phyloP scores from a whole-genome alignment of 2,329 filamentous ascomycete species.

The Tothia fuscella region DNA sequence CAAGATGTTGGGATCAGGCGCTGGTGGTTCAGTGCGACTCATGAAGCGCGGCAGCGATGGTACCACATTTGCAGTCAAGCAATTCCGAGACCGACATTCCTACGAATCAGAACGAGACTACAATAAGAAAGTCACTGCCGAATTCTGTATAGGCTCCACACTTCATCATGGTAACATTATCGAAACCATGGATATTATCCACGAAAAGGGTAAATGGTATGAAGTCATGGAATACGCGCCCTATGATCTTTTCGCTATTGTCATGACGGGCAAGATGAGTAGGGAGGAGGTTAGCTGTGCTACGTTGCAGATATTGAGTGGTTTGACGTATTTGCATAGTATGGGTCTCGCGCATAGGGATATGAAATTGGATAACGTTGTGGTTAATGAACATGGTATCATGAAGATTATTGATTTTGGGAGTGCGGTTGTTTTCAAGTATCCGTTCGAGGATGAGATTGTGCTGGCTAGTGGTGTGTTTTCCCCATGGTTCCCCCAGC shows the following conservation, averaged over 20 bases:
- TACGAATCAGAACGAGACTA: slow-evolving; percentile 95
- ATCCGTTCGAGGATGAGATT: slow-evolving; percentile 87
- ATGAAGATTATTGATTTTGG: slow-evolving; percentile 99
- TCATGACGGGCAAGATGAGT: slow-evolving; percentile 97
- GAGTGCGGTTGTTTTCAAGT: slow-evolving; percentile 91
- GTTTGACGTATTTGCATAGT: slow-evolving; percentile 86
- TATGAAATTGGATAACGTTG: slow-evolving; percentile 93
- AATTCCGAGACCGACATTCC: slow-evolving; percentile 81
- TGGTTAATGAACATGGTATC: slow-evolving; percentile 89
- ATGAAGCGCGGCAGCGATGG: slow-evolving; percentile 90
- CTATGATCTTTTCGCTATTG: slow-evolving; percentile 90
- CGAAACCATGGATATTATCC: slow-evolving; percentile 90
- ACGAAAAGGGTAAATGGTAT: slow-evolving; percentile 90
- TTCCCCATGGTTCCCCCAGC: background rate
- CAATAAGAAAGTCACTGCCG: slow-evolving; percentile 93
- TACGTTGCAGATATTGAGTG: slow-evolving; percentile 88
- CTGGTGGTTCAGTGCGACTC: slow-evolving; percentile 83
- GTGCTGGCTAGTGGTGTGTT: slow-evolving; percentile 66
- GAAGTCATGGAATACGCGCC: slow-evolving; percentile 99
- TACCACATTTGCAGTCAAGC: slow-evolving; percentile 93
- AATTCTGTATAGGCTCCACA: slow-evolving; percentile 96
- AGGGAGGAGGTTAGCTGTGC: slow-evolving; percentile 82
- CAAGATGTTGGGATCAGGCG: slow-evolving; percentile 83
- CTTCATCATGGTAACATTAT: slow-evolving; percentile 97
- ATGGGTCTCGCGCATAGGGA: slow-evolving; percentile 93